Conservation (phyloP, 768 basidiomycete species). For the Psilocybe sp. region DNA sequence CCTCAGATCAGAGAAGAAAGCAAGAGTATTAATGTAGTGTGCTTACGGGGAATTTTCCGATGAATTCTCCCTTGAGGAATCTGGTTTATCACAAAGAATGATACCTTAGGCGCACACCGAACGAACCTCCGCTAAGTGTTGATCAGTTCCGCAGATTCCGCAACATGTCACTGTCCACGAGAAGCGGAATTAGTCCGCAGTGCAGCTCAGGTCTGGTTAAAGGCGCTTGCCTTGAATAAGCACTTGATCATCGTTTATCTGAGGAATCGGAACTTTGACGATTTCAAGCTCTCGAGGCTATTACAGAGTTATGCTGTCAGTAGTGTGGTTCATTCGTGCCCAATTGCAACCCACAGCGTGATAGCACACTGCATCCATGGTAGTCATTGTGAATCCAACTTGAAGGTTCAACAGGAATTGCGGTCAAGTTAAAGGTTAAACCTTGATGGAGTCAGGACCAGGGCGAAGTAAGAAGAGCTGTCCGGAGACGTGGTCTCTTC, state of each 20-base stretch:
- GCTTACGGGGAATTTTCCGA: slow-evolving; percentile 65
- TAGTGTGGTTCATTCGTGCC: neutral
- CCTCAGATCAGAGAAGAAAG: neutral
- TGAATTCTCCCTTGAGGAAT: slow-evolving; percentile 53
- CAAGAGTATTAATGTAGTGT: neutral
- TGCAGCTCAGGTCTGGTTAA: neutral
- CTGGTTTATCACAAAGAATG: slow-evolving; percentile 1
- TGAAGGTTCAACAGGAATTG: too few relatives aligned
- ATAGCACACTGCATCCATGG: slow-evolving; percentile 51
- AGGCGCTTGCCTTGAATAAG: slow-evolving; percentile 48
- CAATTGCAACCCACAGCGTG: slow-evolving; percentile 26
- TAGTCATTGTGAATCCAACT: slow-evolving; percentile 13
- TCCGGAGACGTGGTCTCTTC: too few relatives aligned
- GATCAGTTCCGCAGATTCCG: slow-evolving; percentile 70
- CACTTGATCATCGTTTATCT: slow-evolving; percentile 50
- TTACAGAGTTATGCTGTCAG: neutral
- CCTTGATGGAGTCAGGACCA: too few relatives aligned
- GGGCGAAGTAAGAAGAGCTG: too few relatives aligned
- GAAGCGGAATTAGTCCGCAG: neutral
- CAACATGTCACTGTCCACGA: slow-evolving; percentile 28
- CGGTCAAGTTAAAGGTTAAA: too few relatives aligned
- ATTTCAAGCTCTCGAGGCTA: slow-evolving; percentile 52
- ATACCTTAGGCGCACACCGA: slow-evolving; percentile 30
- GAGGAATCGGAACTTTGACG: slow-evolving; percentile 46
- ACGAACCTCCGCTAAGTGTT: slow-evolving; percentile 35